Evolutionary conservation across 2,329 filamentous ascomycete species (phyloP), one percentile per base, ranked within the genome.

Genomic region (Aspergillus brasiliensis): DNA sequence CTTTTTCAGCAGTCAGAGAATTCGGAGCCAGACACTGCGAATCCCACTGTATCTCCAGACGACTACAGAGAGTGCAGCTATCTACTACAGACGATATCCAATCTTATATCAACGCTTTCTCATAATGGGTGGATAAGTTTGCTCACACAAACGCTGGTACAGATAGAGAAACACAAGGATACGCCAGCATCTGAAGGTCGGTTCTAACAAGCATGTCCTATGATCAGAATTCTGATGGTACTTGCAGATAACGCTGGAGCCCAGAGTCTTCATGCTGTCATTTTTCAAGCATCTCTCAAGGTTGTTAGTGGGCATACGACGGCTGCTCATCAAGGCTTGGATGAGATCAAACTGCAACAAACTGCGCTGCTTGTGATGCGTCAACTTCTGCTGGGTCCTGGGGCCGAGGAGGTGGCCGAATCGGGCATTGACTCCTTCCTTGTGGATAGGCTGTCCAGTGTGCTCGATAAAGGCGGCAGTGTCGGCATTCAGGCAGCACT

Each of bases 41-140:
- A 76, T 3, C 79, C 82, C 47, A 82, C 86, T 6, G 62, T 74
- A 25, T 71, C 69, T 4, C 57, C 66, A 1, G 87, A 92, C 63
- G 90, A 96, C 65, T 81, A 92, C 7, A 89, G 90, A 62, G 83
- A 92, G 58, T 91, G 88, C 62, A 78, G 91, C 2, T 96, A 97
- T 73, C 89, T 94, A 68, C 77, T 97, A 19, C 86, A 86, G 54
- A 89, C 90, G 2, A 74, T 97, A 1, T 87, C 87, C 5, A 90
- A 91, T 65, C 83, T 96, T 25, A 78, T 97, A 15, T 82, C 84
- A 25, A 88, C 86, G 75, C 85, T 86, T 58, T 89, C 84, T 19
- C 87, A 90, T 48, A 83, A 84, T 54, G 87, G 89, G 8, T 93
- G 91, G 89, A 81, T 83, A 11, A 83, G 88, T 4, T 77, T 96